Conservation (phyloP, 1,284 basidiomycete species). For the Coniophora puteana region DNA sequence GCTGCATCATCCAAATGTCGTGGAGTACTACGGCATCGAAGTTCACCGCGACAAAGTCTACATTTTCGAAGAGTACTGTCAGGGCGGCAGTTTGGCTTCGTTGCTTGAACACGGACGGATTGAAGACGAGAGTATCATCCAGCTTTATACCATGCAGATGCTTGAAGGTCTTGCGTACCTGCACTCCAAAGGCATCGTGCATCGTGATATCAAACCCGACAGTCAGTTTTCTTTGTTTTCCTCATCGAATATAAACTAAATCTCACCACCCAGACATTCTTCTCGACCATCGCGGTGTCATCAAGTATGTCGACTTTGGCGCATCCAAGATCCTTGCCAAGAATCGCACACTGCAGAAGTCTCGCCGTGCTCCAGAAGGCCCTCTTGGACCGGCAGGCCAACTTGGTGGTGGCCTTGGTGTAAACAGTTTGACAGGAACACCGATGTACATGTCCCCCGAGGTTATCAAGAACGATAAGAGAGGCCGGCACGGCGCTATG, state of each 20-base stretch:
- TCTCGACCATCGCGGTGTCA: constrained; percentile 88
- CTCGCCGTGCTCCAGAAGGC: constrained; percentile 48
- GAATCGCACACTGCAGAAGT: constrained; percentile 84
- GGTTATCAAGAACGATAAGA: constrained; percentile 90
- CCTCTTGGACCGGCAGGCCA: constrained; percentile 26
- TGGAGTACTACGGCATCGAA: constrained; percentile 99
- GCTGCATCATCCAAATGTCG: constrained; percentile 96
- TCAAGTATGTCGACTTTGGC: constrained; percentile 99
- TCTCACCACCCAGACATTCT: constrained; percentile 72
- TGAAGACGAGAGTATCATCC: constrained; percentile 95
- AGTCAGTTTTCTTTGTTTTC: constrained; percentile 57
- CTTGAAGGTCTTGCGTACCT: constrained; percentile 92
- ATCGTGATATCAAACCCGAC: constrained; percentile 98
- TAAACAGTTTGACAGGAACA: constrained; percentile 91
- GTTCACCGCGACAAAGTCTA: constrained; percentile 99
- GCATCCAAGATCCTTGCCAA: constrained; percentile 97
- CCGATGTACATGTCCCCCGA: constrained; percentile 99
- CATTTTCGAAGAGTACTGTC: constrained; percentile 99
- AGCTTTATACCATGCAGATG: constrained; percentile 97
- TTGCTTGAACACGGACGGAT: constrained; percentile 93
- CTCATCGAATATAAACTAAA: constrained; percentile 13
- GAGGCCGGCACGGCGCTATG: constrained; percentile 92
- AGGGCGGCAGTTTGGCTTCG: constrained; percentile 90
- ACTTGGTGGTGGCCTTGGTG: constrained; percentile 41
- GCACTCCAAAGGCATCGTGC: constrained; percentile 90